Conservation (phyloP, 257 asterid species). For the Jaltomata sinuosa region DNA sequence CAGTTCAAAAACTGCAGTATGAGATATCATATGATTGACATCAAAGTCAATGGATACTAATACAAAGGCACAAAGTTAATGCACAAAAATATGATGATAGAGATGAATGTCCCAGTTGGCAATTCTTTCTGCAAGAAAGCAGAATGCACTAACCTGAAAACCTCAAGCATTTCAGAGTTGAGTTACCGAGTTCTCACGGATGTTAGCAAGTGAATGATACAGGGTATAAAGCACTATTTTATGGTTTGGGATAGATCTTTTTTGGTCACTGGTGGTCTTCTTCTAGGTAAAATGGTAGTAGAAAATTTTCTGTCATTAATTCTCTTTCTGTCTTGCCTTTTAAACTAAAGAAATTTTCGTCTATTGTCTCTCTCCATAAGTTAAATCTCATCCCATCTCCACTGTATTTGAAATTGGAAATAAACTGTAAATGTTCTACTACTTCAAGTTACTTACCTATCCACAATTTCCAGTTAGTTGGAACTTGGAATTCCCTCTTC, state of each 20-base stretch:
- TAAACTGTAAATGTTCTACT: not conserved
- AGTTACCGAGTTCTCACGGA: not conserved
- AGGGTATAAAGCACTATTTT: not conserved
- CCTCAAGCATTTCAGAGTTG: not conserved
- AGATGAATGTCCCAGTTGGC: not conserved
- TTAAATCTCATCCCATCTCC: not conserved
- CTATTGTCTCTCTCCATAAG: not conserved
- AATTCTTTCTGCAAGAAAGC: not conserved
- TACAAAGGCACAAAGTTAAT: not conserved
- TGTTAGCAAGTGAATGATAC: not conserved
- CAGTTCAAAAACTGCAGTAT: not conserved
- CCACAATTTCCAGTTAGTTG: not conserved
- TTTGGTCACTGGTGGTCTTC: not conserved
- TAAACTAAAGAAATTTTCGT: not conserved
- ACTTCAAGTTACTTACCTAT: not conserved
- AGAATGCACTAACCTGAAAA: not conserved
- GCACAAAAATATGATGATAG: not conserved
- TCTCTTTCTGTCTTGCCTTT: not conserved
- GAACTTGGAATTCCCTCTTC: not conserved
- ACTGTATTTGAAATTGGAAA: not conserved
- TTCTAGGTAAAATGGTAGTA: not conserved
- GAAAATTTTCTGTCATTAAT: not conserved
- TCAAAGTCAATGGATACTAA: not conserved
- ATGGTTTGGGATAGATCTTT: not conserved
- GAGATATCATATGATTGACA: not conserved